These are phyloP conservation scores for Sphaerulina populicola DNA, from an alignment of 2,329 filamentous ascomycete genomes.

Conservation along the genomic window DNA sequence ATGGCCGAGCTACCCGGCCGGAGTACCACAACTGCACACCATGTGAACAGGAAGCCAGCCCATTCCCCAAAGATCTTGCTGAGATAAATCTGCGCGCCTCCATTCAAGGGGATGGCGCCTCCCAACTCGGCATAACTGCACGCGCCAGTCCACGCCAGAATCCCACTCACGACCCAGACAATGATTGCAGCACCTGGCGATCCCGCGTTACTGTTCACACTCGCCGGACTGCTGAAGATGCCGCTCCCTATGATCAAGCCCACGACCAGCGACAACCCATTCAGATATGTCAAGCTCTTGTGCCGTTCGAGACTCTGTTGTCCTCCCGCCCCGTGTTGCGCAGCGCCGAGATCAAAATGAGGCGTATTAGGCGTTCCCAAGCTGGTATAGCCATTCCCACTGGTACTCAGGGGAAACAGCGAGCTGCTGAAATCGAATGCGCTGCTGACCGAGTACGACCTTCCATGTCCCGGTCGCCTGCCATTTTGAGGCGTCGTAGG, in stretches of 20 bases:
- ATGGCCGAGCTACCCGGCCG: conserved; percentile 93
- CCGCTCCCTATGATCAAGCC: conserved; percentile 93
- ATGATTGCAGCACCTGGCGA: conserved; percentile 83
- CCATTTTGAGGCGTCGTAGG: conserved; percentile 30
- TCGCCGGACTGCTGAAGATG: conserved; percentile 89
- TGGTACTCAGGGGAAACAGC: conserved; percentile 82
- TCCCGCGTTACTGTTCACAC: conserved; percentile 84
- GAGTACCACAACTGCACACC: conserved; percentile 87
- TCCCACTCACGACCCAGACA: conserved; percentile 85
- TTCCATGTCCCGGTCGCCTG: conserved; percentile 46
- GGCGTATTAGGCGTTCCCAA: conserved; percentile 65
- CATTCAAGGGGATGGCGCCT: conserved; percentile 90
- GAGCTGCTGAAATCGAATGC: conserved; percentile 93
- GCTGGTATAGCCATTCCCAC: conserved; percentile 65
- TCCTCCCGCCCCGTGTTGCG: conserved; percentile 13
- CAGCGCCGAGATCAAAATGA: conserved; percentile 33
- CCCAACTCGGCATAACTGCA: conserved; percentile 93
- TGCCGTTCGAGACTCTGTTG: conserved; percentile 69
- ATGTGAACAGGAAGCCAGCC: conserved; percentile 88
- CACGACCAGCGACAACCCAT: conserved; percentile 82
- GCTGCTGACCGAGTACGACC: conserved; percentile 75
- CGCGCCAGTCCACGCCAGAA: conserved; percentile 91
- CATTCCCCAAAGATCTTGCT: conserved; percentile 95
- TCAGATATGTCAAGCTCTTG: conserved; percentile 91
- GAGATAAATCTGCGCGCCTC: conserved; percentile 86